phyloP scores from a whole-genome alignment of 2,329 filamentous ascomycete species.

The Fusarium coffeatum region DNA sequence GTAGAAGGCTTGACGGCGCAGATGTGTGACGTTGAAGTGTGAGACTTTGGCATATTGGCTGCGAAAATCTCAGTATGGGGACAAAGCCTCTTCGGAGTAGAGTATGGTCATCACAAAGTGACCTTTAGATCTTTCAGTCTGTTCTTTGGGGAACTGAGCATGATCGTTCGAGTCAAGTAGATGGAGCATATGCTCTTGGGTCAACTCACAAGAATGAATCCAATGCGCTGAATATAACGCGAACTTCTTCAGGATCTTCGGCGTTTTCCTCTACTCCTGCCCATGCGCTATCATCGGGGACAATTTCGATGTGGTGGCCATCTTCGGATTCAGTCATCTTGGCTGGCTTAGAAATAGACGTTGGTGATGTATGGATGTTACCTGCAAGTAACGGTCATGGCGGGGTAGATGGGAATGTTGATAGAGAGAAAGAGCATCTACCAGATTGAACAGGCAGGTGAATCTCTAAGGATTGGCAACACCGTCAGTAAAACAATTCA shows the following conservation, averaged over 20 bases:
- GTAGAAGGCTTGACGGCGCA: slow-evolving; percentile 92
- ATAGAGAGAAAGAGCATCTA: not conserved
- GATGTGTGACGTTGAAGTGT: slow-evolving; percentile 91
- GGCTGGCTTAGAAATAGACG: slow-evolving; percentile 13
- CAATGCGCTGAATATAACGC: slow-evolving; percentile 82
- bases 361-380: slow-evolving; percentile 9
- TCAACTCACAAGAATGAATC: slow-evolving; percentile 76
- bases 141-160: not conserved
- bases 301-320: slow-evolving; percentile 31
- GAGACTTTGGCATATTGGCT: slow-evolving; percentile 88
- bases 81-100: too few species aligned
- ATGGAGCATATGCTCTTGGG: not conserved
- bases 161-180: not conserved
- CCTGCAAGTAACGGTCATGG: slow-evolving; percentile 30
- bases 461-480: not conserved
- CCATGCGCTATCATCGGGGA: slow-evolving; percentile 61
- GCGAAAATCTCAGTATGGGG: slow-evolving; percentile 32
- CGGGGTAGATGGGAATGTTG: slow-evolving; percentile 13
- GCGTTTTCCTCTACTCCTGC: slow-evolving; percentile 72
- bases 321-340: slow-evolving; percentile 39
- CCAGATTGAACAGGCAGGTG: not conserved
- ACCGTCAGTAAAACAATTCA: accelerated
- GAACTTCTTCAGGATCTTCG: slow-evolving; percentile 81
- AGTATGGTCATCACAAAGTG: accelerated
- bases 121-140: not conserved